These are phyloP conservation scores for Daldinia loculata DNA, from an alignment of 495 filamentous ascomycete genomes.

Conservation along the genomic window DNA sequence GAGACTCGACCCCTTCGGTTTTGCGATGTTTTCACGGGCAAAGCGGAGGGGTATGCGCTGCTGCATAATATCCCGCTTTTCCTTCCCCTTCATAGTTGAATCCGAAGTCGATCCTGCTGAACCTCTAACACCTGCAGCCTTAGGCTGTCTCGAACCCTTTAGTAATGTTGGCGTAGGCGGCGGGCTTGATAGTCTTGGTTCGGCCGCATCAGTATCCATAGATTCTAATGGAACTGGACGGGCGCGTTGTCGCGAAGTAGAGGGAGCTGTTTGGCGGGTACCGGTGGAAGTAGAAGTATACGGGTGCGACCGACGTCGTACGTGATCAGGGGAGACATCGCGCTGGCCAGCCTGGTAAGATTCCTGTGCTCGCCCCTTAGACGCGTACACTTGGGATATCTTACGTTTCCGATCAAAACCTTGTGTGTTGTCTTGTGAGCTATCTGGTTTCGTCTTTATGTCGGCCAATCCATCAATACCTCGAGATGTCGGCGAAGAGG, in stretches of 20 bases:
- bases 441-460: constrained; percentile 15
- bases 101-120: constrained; percentile 5
- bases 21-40: constrained; percentile 30
- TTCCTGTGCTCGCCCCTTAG: constrained; percentile 33
- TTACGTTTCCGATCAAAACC: constrained; percentile 44
- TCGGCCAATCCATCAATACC: constrained; percentile 15
- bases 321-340: constrained; percentile 3
- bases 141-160: constrained; percentile 28
- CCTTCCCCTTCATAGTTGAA: background rate
- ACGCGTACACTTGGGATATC: constrained; percentile 43
- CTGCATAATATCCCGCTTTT: constrained; percentile 18
- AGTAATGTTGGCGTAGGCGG: constrained; percentile 43
- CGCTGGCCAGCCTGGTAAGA: constrained; percentile 9
- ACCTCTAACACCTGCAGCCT: background rate
- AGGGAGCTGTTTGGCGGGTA: background rate
- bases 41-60: constrained; percentile 54
- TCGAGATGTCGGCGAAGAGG: constrained; percentile 24
- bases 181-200: constrained; percentile 39
- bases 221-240: constrained; percentile 16
- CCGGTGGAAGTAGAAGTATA: constrained; percentile 21
- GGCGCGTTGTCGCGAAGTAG: constrained; percentile 18
- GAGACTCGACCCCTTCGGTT: background rate
- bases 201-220: constrained; percentile 30
- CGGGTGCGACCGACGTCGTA: constrained; percentile 16
- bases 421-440: constrained; percentile 5